These are phyloP conservation scores for Bipolaris sorokiniana DNA, from an alignment of 2,329 filamentous ascomycete species.

Conservation along the genomic window DNA sequence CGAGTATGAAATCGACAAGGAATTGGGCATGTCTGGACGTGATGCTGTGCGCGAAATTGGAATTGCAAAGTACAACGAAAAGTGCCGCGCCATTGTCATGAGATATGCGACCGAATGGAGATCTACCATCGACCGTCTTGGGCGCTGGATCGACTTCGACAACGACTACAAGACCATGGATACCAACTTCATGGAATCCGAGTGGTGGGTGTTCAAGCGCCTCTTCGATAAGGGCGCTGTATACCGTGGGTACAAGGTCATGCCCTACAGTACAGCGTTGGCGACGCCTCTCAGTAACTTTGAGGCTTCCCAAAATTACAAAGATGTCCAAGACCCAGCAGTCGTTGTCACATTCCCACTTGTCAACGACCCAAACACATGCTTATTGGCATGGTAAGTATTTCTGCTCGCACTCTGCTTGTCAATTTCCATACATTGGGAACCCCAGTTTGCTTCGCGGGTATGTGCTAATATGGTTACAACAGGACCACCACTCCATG, in stretches of 20 bases:
- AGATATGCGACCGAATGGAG: constrained; percentile 87
- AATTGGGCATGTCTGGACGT: constrained; percentile 84
- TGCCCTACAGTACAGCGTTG: constrained; percentile 92
- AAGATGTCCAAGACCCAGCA: constrained; percentile 88
- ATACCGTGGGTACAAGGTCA: constrained; percentile 88
- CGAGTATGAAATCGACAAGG: constrained; percentile 98
- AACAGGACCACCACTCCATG: constrained; percentile 77
- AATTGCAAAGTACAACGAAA: constrained; percentile 86
- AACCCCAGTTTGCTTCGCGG: not conserved
- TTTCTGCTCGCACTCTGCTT: not conserved
- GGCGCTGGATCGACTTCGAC: constrained; percentile 97
- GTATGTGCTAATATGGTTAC: constrained; percentile 12
- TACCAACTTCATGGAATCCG: constrained; percentile 90
- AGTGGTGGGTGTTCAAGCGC: constrained; percentile 97
- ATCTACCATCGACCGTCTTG: constrained; percentile 82
- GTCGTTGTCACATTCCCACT: constrained; percentile 89
- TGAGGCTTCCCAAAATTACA: constrained; percentile 93
- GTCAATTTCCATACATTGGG: not conserved
- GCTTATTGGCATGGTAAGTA: constrained; percentile 73
- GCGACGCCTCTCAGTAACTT: constrained; percentile 92
- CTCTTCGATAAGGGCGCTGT: constrained; percentile 88
- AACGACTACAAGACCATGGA: constrained; percentile 99
- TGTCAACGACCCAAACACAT: constrained; percentile 74
- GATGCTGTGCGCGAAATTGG: constrained; percentile 87
- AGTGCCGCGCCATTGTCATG: constrained; percentile 94